These are phyloP conservation scores for Aurifilum marmelostoma DNA, from an alignment of 2,329 filamentous ascomycete species.

Conservation along the genomic window DNA sequence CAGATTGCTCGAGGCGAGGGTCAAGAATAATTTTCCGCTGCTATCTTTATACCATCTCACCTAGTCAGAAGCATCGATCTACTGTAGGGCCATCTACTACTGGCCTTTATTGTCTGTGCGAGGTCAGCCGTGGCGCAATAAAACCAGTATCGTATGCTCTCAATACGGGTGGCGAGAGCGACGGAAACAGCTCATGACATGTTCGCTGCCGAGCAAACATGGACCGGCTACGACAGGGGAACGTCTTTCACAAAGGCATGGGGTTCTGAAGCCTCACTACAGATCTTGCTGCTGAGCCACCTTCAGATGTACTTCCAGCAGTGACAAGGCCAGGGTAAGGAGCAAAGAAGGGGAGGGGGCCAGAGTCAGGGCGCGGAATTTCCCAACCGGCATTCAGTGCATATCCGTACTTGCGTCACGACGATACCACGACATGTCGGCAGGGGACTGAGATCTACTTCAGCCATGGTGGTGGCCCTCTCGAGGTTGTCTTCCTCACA, in stretches of 20 bases:
- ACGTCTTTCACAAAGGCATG: neutral
- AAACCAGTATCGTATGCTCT: neutral
- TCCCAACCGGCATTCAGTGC: slow-evolving; percentile 1
- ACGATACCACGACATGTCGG: slow-evolving; percentile 32
- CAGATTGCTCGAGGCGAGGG: neutral
- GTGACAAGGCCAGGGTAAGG: neutral
- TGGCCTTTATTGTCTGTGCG: neutral
- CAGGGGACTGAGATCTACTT: slow-evolving; percentile 36
- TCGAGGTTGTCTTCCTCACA: neutral
- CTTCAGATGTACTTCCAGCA: neutral
- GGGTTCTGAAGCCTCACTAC: neutral
- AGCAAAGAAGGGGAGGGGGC: neutral
- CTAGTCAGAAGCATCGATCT: neutral
- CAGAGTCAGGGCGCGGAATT: neutral
- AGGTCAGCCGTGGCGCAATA: neutral
- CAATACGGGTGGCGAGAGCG: neutral
- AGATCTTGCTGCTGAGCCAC: neutral
- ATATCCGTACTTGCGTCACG: slow-evolving; percentile 10
- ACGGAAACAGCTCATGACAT: neutral
- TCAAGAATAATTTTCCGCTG: neutral
- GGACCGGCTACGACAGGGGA: neutral
- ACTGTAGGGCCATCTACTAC: neutral
- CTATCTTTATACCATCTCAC: neutral
- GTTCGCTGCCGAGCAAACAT: neutral
- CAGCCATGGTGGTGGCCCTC: neutral